These are phyloP conservation scores for Spongospora subterranea DNA, from an alignment of 208 protist species.

Conservation along the genomic window DNA sequence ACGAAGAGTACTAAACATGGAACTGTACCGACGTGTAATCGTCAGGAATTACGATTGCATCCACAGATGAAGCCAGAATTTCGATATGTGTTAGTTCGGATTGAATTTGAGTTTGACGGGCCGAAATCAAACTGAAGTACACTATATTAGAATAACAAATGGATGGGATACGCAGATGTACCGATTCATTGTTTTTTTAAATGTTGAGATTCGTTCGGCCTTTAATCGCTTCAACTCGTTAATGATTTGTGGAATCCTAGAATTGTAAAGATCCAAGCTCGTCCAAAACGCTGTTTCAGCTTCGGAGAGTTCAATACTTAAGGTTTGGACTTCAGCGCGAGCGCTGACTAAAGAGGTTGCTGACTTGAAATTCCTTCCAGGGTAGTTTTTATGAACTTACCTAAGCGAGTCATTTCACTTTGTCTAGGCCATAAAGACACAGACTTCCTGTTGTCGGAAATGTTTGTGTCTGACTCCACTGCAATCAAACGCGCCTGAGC, in stretches of 20 bases:
- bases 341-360: background rate
- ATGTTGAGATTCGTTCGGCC: background rate
- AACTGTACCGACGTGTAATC: no score
- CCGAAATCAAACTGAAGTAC: no score
- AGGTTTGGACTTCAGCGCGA: background rate
- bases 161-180: no score
- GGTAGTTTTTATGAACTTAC: background rate
- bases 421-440: background rate
- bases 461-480: background rate
- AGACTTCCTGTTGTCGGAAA: background rate
- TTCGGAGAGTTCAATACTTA: constrained; percentile 12
- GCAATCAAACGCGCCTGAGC: background rate
- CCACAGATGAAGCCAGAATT: no score
- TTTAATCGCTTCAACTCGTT: background rate
- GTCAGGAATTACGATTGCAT: no score
- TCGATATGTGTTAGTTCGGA: no score
- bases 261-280: constrained; percentile 36
- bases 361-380: background rate
- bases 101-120: no score
- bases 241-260: constrained; percentile 40
- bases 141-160: no score
- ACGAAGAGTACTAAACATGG: no score
- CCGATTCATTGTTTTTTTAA: background rate
- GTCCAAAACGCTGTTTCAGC: constrained; percentile 25
- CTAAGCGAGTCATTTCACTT: background rate